phyloP scores from a whole-genome alignment of 108 stramenopile species.

The Stephanodiscus minutulus region DNA sequence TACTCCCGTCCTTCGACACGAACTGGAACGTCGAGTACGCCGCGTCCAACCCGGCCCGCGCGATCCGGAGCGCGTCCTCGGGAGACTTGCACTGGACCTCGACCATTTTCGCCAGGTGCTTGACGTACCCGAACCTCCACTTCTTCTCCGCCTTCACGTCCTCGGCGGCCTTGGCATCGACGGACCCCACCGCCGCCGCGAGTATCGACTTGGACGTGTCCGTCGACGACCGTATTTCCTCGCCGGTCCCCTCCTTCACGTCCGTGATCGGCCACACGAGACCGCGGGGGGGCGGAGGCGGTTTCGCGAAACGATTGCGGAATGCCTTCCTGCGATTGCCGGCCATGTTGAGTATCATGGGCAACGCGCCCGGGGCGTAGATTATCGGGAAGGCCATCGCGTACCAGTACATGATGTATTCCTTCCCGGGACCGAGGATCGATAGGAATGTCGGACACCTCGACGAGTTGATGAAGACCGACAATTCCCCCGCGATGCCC shows the following conservation, averaged over 20 bases:
- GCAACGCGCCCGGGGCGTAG: constrained; percentile 88
- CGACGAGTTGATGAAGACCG: constrained; percentile 76
- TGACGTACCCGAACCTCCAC: constrained; percentile 91
- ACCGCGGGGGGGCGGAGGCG: constrained; percentile 88
- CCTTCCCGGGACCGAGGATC: constrained; percentile 39
- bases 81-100: constrained; percentile 82
- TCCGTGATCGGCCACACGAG: constrained; percentile 84
- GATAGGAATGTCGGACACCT: constrained; percentile 56
- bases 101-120: constrained; percentile 87
- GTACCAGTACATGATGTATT: constrained; percentile 56
- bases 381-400: constrained; percentile 68
- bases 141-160: constrained; percentile 62
- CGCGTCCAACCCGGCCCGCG: constrained; percentile 90
- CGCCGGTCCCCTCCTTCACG: constrained; percentile 55
- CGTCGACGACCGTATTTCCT: constrained; percentile 81
- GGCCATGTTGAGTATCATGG: constrained; percentile 96
- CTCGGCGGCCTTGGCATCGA: constrained; percentile 66
- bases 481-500: constrained; percentile 92
- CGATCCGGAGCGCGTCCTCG: constrained; percentile 83
- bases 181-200: constrained; percentile 86
- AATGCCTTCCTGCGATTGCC: constrained; percentile 88
- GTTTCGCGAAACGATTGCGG: constrained; percentile 88
- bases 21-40: constrained; percentile 93
- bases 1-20: constrained; percentile 78
- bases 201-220: constrained; percentile 83